phyloP scores from a whole-genome alignment of 2,329 filamentous ascomycete species.

The Exserohilum turcica region DNA sequence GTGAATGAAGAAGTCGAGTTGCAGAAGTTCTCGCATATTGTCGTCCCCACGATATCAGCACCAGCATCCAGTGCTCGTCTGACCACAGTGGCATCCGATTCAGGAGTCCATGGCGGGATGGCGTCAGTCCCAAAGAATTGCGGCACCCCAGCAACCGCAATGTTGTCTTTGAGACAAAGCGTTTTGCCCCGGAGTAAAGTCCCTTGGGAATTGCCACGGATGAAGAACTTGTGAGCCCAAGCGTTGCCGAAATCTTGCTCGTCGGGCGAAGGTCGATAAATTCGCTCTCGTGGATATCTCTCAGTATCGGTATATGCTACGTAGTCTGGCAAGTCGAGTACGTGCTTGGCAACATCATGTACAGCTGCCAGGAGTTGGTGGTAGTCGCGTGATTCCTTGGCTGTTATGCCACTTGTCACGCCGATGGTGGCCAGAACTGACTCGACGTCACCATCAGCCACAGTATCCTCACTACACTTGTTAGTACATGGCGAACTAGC shows the following conservation, averaged over 20 bases:
- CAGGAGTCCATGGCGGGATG: conserved; percentile 55
- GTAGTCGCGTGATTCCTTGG: conserved; percentile 53
- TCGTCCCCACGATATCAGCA: conserved; percentile 57
- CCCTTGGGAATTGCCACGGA: conserved; percentile 42
- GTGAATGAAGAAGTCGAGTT: conserved; percentile 57
- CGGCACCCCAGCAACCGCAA: conserved; percentile 60
- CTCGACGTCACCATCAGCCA: conserved; percentile 32
- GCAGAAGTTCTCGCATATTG: conserved; percentile 61
- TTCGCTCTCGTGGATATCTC: conserved; percentile 53
- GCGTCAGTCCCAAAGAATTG: conserved; percentile 60
- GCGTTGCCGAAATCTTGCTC: conserved; percentile 52
- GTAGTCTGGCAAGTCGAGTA: conserved; percentile 56
- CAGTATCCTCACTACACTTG: conserved; percentile 25
- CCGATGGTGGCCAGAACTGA: conserved; percentile 28
- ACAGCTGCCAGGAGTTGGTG: conserved; percentile 57
- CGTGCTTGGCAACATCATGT: conserved; percentile 57
- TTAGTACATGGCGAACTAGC: conserved; percentile 1
- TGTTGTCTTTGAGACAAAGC: conserved; percentile 61
- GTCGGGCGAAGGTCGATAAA: conserved; percentile 46
- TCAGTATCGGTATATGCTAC: conserved; percentile 50
- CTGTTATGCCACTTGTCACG: conserved; percentile 36
- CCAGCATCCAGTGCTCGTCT: conserved; percentile 58
- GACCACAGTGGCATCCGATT: conserved; percentile 60
- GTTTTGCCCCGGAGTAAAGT: conserved; percentile 48
- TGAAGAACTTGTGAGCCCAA: conserved; percentile 59